Conservation (phyloP, 1,139 yeast species). For the Taiozyma sp. region DNA sequence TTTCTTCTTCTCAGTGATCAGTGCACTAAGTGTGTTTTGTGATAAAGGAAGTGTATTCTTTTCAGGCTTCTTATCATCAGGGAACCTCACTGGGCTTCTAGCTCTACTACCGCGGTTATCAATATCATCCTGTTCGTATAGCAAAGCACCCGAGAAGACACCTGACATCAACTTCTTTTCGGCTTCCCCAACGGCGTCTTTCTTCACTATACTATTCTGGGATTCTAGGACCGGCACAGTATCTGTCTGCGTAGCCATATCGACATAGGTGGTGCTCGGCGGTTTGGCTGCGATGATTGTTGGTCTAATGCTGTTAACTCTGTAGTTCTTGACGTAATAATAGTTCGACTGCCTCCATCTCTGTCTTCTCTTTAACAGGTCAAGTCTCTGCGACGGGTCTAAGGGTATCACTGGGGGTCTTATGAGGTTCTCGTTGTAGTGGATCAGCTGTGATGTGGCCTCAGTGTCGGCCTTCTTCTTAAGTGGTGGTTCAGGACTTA, state of each 20-base stretch:
- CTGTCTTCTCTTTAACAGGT: constrained; percentile 20
- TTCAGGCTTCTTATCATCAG: constrained; percentile 4
- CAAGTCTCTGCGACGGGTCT: constrained; percentile 21
- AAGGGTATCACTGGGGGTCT: constrained; percentile 24
- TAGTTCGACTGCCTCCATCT: constrained; percentile 22
- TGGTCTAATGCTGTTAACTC: background rate
- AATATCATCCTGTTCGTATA: constrained; percentile 17
- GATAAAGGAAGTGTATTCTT: constrained; percentile 4
- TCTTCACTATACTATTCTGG: constrained; percentile 7
- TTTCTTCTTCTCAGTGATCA: constrained; percentile 13
- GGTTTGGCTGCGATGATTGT: background rate
- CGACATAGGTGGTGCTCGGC: constrained; percentile 4
- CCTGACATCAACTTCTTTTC: constrained; percentile 16
- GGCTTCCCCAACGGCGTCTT: constrained; percentile 11
- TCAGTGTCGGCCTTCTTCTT: background rate
- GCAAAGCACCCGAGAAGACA: constrained; percentile 22
- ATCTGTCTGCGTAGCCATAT: constrained; percentile 15
- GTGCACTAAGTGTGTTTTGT: constrained; percentile 10
- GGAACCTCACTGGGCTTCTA: constrained; percentile 19
- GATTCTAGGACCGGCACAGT: constrained; percentile 15
- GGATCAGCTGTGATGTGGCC: background rate
- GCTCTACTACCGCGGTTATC: constrained; percentile 11
- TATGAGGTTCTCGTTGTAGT: background rate
- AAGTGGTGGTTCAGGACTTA: constrained; percentile 4
- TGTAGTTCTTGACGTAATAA: constrained; percentile 15